Base-by-base conservation (phyloP, 1,284 basidiomycete species). In the Trichosporon sp. region DNA sequence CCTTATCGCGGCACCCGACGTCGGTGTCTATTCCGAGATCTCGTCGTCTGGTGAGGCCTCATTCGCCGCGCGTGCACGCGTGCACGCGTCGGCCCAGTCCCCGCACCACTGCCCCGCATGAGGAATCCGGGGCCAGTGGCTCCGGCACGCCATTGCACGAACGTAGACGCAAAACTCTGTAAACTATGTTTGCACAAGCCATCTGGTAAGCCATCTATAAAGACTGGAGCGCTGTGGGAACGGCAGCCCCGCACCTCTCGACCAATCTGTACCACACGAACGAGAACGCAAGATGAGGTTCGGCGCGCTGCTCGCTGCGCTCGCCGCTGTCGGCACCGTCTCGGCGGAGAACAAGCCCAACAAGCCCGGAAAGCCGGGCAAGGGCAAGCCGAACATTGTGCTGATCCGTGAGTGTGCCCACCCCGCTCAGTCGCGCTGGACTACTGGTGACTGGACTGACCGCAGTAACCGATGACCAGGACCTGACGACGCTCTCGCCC, bases 381-480 rank as follows among this genome's bases (percentile, higher is more conserved):
- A 60, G 56, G 35, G 32, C 23, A 70, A 72, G 67, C 75, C 76
- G 12, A 77, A 77, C 69, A 77, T 77, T 47, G 67, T 77, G 13
- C 60, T 77, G 29, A 75, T 77, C 44, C n/a, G 76, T 76, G 64
- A 67, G 74, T 68, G 4, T 1, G 1, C 1, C 13, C 18, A 2
- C 7, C 34, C 6, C 34, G 32, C 32, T 32, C 32, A 32, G 9
- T 32, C 32, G 15, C 38, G 38, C 18, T 42, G 5, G 38, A 15
- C 6, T 12, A 11, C 12, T 38, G 12, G 6, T 3, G 13, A 21
- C 13, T 1, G n/a, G n/a, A n/a, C 35, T 38, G 3, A 63, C 62
- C 11, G 1, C 3, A 77, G 76, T 77, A 13, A 74, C 76, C 21
- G 76, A 77, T 64, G 76, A 77, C 65, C 76, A 77, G 56, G 76